Evolutionary conservation across 306 rosid species (phyloP).

Genomic region (Cyamopsis tetragonoloba): DNA sequence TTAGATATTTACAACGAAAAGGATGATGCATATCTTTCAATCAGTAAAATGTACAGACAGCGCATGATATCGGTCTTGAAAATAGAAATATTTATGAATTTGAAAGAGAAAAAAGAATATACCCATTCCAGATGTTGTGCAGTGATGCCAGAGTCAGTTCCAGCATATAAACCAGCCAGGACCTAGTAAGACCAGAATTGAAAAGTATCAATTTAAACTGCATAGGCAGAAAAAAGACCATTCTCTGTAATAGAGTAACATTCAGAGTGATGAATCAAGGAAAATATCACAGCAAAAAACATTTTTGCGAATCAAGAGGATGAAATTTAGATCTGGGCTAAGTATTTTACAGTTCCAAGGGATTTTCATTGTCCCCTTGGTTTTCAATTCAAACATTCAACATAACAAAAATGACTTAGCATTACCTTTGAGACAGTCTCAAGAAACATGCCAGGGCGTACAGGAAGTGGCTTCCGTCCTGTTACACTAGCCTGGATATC

Average conservation of each 20-base stretch:
- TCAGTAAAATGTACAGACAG: neutral
- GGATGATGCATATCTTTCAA: neutral
- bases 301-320: neutral
- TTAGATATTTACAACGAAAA: neutral
- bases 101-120: conserved; percentile 20
- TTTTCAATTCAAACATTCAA: conserved; percentile 11
- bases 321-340: conserved; percentile 17
- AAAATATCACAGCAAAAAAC: neutral
- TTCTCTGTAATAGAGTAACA: neutral
- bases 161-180: conserved; percentile 84
- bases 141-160: conserved; percentile 77
- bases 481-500: conserved; percentile 58
- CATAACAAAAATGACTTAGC: neutral
- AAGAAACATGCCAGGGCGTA: conserved; percentile 98
- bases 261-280: neutral
- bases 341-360: conserved; percentile 3
- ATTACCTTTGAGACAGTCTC: conserved; percentile 88
- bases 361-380: conserved; percentile 7
- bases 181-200: conserved; percentile 46
- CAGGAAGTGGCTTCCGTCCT: conserved; percentile 70
- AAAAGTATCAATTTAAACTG: conserved; percentile 1
- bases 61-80: neutral
- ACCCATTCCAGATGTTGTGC: conserved; percentile 98
- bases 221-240: neutral
- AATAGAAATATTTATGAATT: neutral